phyloP scores from a whole-genome alignment of 768 basidiomycete species.

The Lanmaoa rubissima region DNA sequence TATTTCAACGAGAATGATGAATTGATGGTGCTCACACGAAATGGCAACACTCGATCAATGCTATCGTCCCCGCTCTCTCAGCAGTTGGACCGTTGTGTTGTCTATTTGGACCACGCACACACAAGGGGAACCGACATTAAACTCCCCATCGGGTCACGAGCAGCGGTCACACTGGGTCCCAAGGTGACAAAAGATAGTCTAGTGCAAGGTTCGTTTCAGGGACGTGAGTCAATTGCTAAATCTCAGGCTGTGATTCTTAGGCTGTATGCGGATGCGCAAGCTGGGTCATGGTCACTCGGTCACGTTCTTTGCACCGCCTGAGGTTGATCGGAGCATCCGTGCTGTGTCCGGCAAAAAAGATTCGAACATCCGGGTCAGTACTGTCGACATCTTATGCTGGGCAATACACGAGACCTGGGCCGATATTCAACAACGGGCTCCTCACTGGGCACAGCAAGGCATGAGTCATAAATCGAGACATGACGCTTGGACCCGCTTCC shows the following conservation, averaged over 20 bases:
- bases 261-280: constrained; percentile 52
- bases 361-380: not conserved
- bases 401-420: constrained; percentile 42
- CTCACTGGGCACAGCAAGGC: constrained; percentile 25
- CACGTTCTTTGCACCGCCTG: constrained; percentile 42
- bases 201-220: constrained; percentile 29
- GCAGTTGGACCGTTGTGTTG: constrained; percentile 29
- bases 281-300: constrained; percentile 47
- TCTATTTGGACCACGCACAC: constrained; percentile 39
- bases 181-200: constrained; percentile 36
- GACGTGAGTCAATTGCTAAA: not conserved
- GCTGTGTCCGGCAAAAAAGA: constrained; percentile 8
- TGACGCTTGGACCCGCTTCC: constrained; percentile 14
- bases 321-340: constrained; percentile 39
- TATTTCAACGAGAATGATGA: constrained; percentile 31
- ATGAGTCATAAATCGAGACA: constrained; percentile 7
- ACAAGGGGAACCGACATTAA: constrained; percentile 39
- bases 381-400: constrained; percentile 41
- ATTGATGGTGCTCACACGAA: constrained; percentile 23
- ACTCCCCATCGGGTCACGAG: constrained; percentile 26
- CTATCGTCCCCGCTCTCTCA: constrained; percentile 27
- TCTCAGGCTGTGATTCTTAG: constrained; percentile 19
- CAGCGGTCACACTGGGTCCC: constrained; percentile 16
- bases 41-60: constrained; percentile 21
- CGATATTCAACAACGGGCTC: not conserved